Evolutionary conservation across 164 flowering plant genomes (phyloP), one percentile per base, ranked within the genome.

Genomic region (Magnolia changhungtana): DNA sequence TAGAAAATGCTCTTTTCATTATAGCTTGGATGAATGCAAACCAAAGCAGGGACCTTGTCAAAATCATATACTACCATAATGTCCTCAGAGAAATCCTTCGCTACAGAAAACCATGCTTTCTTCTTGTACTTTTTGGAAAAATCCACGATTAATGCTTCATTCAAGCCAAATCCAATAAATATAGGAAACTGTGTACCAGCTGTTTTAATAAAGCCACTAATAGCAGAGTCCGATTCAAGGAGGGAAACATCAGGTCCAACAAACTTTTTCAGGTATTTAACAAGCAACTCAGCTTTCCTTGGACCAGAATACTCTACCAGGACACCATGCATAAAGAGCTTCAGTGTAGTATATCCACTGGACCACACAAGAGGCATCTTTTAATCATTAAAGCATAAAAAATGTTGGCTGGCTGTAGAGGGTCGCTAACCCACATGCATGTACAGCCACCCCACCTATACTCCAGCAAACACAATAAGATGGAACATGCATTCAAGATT

Each of bases 91-190:
- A 90, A 90, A 84, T 85, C 96, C 75, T 89, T 92, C 61, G 98
- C 95, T 75, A 93, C 89, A 73, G 99, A 79, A 89, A 96, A 94
- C 99, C 99, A 96, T 49, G 98, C 98, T 71, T 88, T 96, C 72
- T 89, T 93, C 91, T 93, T 96, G 83, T 92, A 91, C 77, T 90
- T 90, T 24, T 78, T 77, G 29, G 90, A 96, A 72, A 88, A 78
- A 20, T 84, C 81, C 10, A 86, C 83, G 72, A 96, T 84, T 31
- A 81, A 66, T 11, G 98, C 82, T 78, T 91, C 93, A 74, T 90
- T 77, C 84, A 96, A 69, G 59, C 98, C 99, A 89, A 96, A 96
- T 78, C 97, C 98, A 59, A 94, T 83, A 72, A 81, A 94, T 79
- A 93, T 84, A 63, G 99, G 99, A 80, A 93, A 94, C 72, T 77